Evolutionary conservation across 2,329 filamentous ascomycete species (phyloP).

Genomic region (Nigrospora osmanthi): DNA sequence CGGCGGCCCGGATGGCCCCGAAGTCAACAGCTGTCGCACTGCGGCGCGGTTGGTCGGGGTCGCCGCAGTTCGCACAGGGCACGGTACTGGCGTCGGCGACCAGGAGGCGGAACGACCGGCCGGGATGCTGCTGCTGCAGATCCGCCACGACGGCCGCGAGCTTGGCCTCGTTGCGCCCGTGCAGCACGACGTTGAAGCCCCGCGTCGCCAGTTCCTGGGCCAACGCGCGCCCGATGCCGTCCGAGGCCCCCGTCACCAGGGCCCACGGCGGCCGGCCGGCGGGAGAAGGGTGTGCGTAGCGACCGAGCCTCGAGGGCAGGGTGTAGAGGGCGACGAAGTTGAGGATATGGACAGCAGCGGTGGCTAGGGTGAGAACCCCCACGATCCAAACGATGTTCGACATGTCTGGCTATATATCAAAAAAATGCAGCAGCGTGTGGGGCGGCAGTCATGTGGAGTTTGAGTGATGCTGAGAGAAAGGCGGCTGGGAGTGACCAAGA

Average conservation of each 20-base stretch:
- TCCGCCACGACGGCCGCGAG: slow-evolving; percentile 26
- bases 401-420: too few species aligned
- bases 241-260: slow-evolving; percentile 39
- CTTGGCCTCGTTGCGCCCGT: slow-evolving; percentile 39
- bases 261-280: slow-evolving; percentile 25
- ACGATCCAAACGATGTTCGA: too few species aligned
- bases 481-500: too few species aligned
- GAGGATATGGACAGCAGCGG: too few species aligned
- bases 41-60: background rate
- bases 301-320: background rate
- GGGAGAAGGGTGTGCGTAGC: background rate
- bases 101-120: slow-evolving; percentile 25
- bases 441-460: too few species aligned
- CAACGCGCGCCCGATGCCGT: slow-evolving; percentile 42
- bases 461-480: too few species aligned
- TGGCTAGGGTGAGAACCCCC: too few species aligned
- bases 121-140: slow-evolving; percentile 27
- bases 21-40: background rate
- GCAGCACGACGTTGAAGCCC: slow-evolving; percentile 46
- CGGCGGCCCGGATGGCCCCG: slow-evolving; percentile 5
- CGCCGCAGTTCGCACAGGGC: background rate
- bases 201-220: slow-evolving; percentile 35
- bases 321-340: background rate
- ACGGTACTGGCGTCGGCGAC: slow-evolving; percentile 29
- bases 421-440: too few species aligned